Evolutionary conservation across 495 filamentous ascomycete genomes (phyloP), one percentile per base, ranked within the genome.

Genomic region (Terfezia boudieri): DNA sequence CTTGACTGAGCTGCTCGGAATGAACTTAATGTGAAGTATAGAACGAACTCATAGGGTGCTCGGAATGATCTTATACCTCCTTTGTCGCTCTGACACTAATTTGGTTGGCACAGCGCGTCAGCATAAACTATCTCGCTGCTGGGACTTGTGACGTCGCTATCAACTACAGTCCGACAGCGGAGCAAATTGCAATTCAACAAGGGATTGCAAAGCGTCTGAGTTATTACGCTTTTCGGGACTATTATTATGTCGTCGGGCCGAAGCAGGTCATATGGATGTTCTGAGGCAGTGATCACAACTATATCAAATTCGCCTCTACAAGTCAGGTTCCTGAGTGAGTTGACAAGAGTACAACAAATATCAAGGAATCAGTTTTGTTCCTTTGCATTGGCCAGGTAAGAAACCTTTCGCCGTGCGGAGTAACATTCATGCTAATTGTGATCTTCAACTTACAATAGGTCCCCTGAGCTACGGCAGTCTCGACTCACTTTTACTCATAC

Each of bases 281-380:
- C 48, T 55, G 8, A 56, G 56, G 3, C 63, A 65, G 50, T 66
- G 71, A 52, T 60, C 67, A 8, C 51, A 64, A 2, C 35, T 72
- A 4, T 67, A 62, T 51, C 55, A n/a, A 55, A 5, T 64, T 0
- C 26, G 2, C 2, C 26, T 5, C 26, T 5, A 2, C 26, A 2
- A 5, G 65, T 67, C 9, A 63, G 66, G 11, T 73, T 71, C 50
- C 65, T 74, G 43, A 53, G 49, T 41, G 57, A 60, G 35, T 55
- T 55, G 71, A 74, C 59, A 73, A 71, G 54, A 71, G 69, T 6
- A 71, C 71, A 0, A 71, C 68, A 6, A 72, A 71, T 41, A 72
- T 74, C 58, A 70, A 71, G 51, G 71, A 73, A n/a, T 70, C 68
- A 0, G 48, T 64, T 56, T 53, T 72, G 12, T 74, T 70, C 69